These are phyloP conservation scores for Limonium bicolor DNA, from an alignment of 148 eudicot species.

Conservation along the genomic window DNA sequence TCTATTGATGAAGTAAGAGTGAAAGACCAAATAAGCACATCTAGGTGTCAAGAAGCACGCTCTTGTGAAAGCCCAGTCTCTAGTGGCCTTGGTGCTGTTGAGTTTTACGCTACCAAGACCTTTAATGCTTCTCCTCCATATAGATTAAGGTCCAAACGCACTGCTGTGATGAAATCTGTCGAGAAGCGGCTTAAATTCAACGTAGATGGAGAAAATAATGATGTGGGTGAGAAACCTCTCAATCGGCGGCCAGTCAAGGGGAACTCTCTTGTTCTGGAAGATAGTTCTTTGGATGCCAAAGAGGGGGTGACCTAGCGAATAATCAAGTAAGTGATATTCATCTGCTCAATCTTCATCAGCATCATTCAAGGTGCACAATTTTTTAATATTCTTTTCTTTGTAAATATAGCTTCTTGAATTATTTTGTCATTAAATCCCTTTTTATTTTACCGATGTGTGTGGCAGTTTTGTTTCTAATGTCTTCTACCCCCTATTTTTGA, in stretches of 20 bases:
- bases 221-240: constrained; percentile 14
- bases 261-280: constrained; percentile 20
- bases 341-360: background rate
- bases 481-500: too few relatives aligned
- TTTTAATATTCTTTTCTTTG: too few relatives aligned
- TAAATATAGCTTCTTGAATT: too few relatives aligned
- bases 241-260: constrained; percentile 18
- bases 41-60: constrained; percentile 16
- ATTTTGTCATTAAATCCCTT: background rate
- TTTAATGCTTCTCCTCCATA: constrained; percentile 85
- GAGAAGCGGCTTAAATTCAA: constrained; percentile 85
- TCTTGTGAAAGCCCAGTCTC: constrained; percentile 18
- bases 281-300: constrained; percentile 20
- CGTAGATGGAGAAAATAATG: constrained; percentile 15
- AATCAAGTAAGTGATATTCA: constrained; percentile 15
- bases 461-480: background rate
- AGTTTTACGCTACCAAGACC: constrained; percentile 21
- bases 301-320: constrained; percentile 21
- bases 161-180: constrained; percentile 42
- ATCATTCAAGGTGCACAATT: background rate
- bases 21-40: constrained; percentile 11
- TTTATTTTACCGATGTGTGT: too few relatives aligned
- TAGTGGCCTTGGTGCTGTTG: constrained; percentile 12
- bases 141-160: constrained; percentile 50
- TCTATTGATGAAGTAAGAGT: constrained; percentile 8